These are phyloP conservation scores for Xylaria sp. DNA, from an alignment of 2,329 filamentous ascomycete species.

Conservation along the genomic window DNA sequence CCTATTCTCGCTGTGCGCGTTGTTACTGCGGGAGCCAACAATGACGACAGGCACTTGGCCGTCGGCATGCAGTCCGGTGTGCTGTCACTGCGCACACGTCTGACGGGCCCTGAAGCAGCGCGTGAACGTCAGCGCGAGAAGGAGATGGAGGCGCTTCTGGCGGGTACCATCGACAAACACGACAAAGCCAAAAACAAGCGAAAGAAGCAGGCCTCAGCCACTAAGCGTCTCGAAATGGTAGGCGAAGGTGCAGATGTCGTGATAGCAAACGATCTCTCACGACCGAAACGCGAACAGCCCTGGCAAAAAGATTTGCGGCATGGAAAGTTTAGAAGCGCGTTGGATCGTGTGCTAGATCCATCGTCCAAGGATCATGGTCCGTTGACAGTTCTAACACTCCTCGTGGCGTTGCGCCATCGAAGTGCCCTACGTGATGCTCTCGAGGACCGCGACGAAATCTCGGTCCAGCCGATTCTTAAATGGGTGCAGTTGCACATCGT, in stretches of 20 bases:
- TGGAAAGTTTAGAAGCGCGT: slow-evolving; percentile 75
- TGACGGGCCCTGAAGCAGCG: slow-evolving; percentile 80
- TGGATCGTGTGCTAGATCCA: slow-evolving; percentile 76
- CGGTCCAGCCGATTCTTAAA: slow-evolving; percentile 79
- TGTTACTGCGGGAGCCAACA: slow-evolving; percentile 68
- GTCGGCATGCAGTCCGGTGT: slow-evolving; percentile 95
- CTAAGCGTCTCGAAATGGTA: slow-evolving; percentile 72
- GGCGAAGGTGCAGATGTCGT: slow-evolving; percentile 88
- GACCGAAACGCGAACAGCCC: slow-evolving; percentile 57
- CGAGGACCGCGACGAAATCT: slow-evolving; percentile 78
- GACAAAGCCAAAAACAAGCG: slow-evolving; percentile 75
- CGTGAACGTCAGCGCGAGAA: slow-evolving; percentile 77
- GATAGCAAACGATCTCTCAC: slow-evolving; percentile 71
- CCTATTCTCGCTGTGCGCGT: slow-evolving; percentile 86
- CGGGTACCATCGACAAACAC: slow-evolving; percentile 78
- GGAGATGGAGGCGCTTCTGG: slow-evolving; percentile 82
- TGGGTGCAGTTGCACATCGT: slow-evolving; percentile 84
- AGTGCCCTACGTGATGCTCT: slow-evolving; percentile 83
- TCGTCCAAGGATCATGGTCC: slow-evolving; percentile 59
- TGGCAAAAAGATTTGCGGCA: slow-evolving; percentile 87
- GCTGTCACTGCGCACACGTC: slow-evolving; percentile 87
- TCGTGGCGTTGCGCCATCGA: slow-evolving; percentile 86
- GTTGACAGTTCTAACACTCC: slow-evolving; percentile 72
- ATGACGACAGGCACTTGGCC: slow-evolving; percentile 88
- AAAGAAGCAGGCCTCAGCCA: slow-evolving; percentile 59